Evolutionary conservation across 2,329 filamentous ascomycete species (phyloP), one percentile per base, ranked within the genome.

Genomic region (Cladobotryum mycophilum): DNA sequence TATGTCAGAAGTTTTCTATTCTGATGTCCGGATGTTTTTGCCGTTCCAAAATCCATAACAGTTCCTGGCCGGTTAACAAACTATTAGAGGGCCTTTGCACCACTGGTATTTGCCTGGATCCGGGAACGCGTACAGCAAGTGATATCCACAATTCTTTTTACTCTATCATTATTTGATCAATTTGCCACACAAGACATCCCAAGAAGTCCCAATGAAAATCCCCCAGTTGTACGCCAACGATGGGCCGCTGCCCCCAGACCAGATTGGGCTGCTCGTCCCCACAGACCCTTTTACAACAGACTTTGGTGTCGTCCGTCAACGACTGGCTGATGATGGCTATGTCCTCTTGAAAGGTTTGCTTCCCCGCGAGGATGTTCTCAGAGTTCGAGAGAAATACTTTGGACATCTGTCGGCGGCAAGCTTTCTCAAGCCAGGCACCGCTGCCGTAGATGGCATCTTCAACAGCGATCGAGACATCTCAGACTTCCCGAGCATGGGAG

Each of bases 271-370:
- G 12, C 25, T 43, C 8, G 15, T 9, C 7, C 41, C 41, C n/a
- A 25, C 41, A 15, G 22, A 25, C 22, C 12, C 41, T 7, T 20
- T 33, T n/a, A 20, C 18, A 30, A 64, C 72, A 11, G 73, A 77
- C 0, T 52, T 79, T 8, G 68, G 75, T 36, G 73, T 77, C 40
- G 66, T 80, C 1, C 69, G 69, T n/a, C 58, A 60, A 4, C 70
- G 56, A 1, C 61, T 59, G 48, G 18, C 33, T 5, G 40, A 18
- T 4, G 72, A 82, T 42, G 78, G 78, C 18, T 81, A 82, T 55
- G 61, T 82, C 25, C 77, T 78, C 48, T 49, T 83, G 2, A 82
- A 81, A 55, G 71, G 72, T 1, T 60, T 82, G 0, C 63, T 82
- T 2, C 79, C 79, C 0, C 72, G 73, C 3, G 62, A 67, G 2